Evolutionary conservation across 2,329 filamentous ascomycete species (phyloP), one percentile per base, ranked within the genome.

Genomic region (Hymenotorrendiella dingleyae): DNA sequence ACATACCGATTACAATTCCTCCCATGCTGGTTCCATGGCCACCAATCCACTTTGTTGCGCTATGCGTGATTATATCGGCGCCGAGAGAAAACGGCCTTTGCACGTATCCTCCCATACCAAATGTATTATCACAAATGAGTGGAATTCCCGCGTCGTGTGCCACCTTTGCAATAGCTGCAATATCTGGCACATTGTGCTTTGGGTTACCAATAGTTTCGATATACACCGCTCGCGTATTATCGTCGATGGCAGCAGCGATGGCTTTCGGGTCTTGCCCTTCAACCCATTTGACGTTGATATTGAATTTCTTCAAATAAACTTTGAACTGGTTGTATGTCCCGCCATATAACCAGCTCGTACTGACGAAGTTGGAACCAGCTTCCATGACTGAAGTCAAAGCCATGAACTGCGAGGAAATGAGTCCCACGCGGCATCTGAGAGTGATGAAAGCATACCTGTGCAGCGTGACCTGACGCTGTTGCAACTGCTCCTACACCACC

Each of bases 241-340:
- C 77, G 56, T 84, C 80, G 56, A 84, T 83, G 9, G 72, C 68
- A 30, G 70, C 68, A 40, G 71, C 72, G 54, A 84, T 76, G 50
- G 76, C 78, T 30, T 70, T 69, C 0, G 76, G 64, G 30, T 73
- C 70, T 52, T 82, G 78, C 6, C 77, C 76, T 29, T 73, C 67
- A 42, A 83, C 71, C 56, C 82, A 84, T 57, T 79, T 82, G 45
- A 78, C 81, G 9, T 65, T 66, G 42, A 84, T 80, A n/a, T 79
- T 78, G 20, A 83, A 60, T 3, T 79, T 71, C 2, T 79, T 77
- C 40, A 83, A 65, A 49, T 78, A 69, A 16, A 83, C 77, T 57
- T 82, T 82, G 63, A 84, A 72, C 60, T 84, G 80, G 57, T 83
- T 84, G 64, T 82, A 83, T 4, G 80, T 83, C 10, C 46, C 80